Base-by-base conservation (phyloP, 148 eudicot genomes). In the Nepenthes mirabilis region DNA sequence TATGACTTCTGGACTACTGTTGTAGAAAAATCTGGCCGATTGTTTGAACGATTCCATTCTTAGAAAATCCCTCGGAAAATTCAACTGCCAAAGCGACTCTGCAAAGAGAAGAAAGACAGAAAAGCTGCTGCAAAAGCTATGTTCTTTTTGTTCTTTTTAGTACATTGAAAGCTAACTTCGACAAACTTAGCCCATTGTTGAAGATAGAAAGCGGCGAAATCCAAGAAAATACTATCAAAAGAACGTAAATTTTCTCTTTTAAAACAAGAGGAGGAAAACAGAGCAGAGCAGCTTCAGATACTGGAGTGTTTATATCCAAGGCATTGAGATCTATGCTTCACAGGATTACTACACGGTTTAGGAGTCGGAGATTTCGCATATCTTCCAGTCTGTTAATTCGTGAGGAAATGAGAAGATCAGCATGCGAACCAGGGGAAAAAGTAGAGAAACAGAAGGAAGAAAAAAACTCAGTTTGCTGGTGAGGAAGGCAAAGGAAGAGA, bases 31-130 rank as follows among this genome's bases (percentile, higher is more conserved):
- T 36, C 72, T 62, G 23, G 79, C 40, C 5, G 72, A 43, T 66
- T 70, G 73, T 72, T 67, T 74, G 65, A 80, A 68, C 37, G 79
- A 50, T 40, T 78, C 79, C 88, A 83, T 83, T 13, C 6, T 45
- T 2, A 7, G 14, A 40, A 43, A 64, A 12, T 56, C 47, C 36
- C 34, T 9, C 3, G 9, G 36, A 32, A 37, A 43, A 68, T 6
- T 55, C 3, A 14, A 36, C 33, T 14, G 48, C 34, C 47, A 52
- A 23, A 5, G 5, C 5, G 14, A 50, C 5, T 55, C 66, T 43
- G 47, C 11, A 56, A 11, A 49, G 1, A 52, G 36, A 34, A 62
- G 55, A 32, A 49, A 11, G 13, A 10, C 14, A 56, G 36, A 33
- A 61, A 53, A 47, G 34, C 6, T 40, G 23, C 23, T 3, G 8